Conservation (phyloP, 1,284 basidiomycete genomes). For the Leccinum huronense region DNA sequence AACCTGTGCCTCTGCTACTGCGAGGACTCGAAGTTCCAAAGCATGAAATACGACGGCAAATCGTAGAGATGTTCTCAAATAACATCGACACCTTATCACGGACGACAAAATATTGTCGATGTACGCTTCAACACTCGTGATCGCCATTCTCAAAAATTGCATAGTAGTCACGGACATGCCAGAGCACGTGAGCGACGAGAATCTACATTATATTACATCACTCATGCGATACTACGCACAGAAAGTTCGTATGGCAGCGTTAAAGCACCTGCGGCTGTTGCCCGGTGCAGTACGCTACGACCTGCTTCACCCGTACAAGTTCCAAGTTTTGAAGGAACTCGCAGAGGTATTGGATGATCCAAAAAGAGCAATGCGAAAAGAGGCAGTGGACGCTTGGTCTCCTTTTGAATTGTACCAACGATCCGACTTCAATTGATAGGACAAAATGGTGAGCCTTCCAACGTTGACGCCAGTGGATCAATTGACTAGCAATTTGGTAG, state of each 20-base stretch:
- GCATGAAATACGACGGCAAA: conserved; percentile 69
- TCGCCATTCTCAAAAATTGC: conserved; percentile 69
- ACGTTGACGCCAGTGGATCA: background rate
- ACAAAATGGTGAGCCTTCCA: conserved; percentile 49
- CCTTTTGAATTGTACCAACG: conserved; percentile 1
- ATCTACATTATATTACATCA: background rate
- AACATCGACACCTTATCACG: conserved; percentile 62
- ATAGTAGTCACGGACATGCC: conserved; percentile 44
- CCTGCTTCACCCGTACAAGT: conserved; percentile 72
- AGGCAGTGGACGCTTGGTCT: conserved; percentile 82
- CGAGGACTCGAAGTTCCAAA: conserved; percentile 81
- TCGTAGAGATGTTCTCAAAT: conserved; percentile 77
- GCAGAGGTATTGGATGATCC: conserved; percentile 81
- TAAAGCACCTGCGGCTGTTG: conserved; percentile 71
- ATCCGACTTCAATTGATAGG: conserved; percentile 31
- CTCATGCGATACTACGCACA: conserved; percentile 33
- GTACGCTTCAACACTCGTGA: conserved; percentile 69
- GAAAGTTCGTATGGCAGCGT: conserved; percentile 73
- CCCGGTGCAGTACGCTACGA: conserved; percentile 78
- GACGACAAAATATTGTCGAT: conserved; percentile 56
- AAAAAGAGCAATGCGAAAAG: conserved; percentile 73
- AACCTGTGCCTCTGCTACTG: conserved; percentile 89
- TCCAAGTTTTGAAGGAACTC: conserved; percentile 71
- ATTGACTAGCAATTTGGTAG: conserved; percentile 32
- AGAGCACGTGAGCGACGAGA: conserved; percentile 46